Base-by-base conservation (phyloP, 805 yeast genomes). In the Wickerhamiella alocasiicola region DNA sequence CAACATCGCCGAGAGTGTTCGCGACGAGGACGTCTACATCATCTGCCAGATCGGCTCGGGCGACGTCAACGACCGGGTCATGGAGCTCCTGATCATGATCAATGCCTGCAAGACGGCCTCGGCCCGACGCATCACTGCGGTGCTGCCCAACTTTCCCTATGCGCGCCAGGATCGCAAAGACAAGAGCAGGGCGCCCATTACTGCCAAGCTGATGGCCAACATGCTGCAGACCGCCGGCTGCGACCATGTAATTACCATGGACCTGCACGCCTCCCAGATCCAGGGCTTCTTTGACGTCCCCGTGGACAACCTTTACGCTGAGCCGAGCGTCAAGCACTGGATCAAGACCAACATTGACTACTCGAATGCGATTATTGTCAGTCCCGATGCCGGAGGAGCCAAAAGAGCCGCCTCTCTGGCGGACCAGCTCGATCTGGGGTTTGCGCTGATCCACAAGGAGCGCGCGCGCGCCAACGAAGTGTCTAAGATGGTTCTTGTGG, bases 301-400 rank as follows among this genome's bases (percentile, higher is more conserved):
- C 2, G 97, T 88, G 20, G 97, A 88, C 63, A 91, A 88, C 56
- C 68, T 88, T 47, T 88, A 87, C 53, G 96, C 95, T 15, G 97
- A 91, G 57, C 97, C 98, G 36, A 74, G 79, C 42, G 93, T 82
- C 16, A 70, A 88, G 36, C 67, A 81, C 50, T 91, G 82, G 60
- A 82, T 88, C 51, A 75, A 72, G 48, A 81, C 76, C 46, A 71
- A 74, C 48, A 65, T 74, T 33, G 68, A 71, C 47, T 62, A 66
- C 46, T 62, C 63, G 24, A 67, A 76, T 44, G 71, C 85, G 7
- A 82, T 85, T 39, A 74, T 88, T 42, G 93, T 88, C 9, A 84
- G 95, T 4, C 98, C 98, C 3, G 98, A 88, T 64, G 98, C 98
- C 3, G 98, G 98, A 52, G 98, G 98, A 45, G 97, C 97, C 41